Evolutionary conservation across 2,329 filamentous ascomycete genomes (phyloP), one percentile per base, ranked within the genome.

Genomic region (Simplicillium sp.): DNA sequence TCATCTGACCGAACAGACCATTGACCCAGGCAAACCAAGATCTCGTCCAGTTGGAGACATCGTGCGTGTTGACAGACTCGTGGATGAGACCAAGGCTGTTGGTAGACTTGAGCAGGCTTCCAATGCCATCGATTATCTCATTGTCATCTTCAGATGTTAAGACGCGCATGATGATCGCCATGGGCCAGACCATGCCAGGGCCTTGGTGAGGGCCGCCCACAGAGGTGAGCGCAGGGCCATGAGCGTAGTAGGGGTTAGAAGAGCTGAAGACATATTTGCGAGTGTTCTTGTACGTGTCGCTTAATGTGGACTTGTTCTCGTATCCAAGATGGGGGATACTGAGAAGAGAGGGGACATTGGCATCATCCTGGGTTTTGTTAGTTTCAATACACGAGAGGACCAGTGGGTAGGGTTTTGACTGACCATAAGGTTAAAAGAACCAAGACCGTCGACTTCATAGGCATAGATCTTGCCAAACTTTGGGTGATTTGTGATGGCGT

Each of bases 1-100:
- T 75, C 44, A 85, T 86, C 64, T 90, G 83, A 11, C 85, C 84
- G 61, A 89, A 92, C n/a, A 94, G 76, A 0, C 83, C 87, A 55
- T 92, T 92, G 12, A 86, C 85, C 87, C 87, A 92, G 1, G 86
- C 82, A 56, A 92, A 94, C 61, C 61, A 64, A 42, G 61, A 54
- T 29, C 61, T 52, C 7, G 57, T 62, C 58, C 57, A 64, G 4
- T 51, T 47, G 2, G 44, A 37, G 6, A 54, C 57, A 17, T 58
- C 44, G 39, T 57, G 52, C 17, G 55, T 59, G 29, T 62, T 60
- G 14, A 64, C 58, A 11, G 59, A 61, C 65, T 94, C 88, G 50
- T 94, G 87, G 1, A 94, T 77, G 48, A 94, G 60, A 0, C 87
- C 88, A 8, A 86, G 67, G n/a, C 71, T 69, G 49, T 79, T 82